These are phyloP conservation scores for Willaertia magna DNA, from an alignment of 208 protist species.

Conservation along the genomic window DNA sequence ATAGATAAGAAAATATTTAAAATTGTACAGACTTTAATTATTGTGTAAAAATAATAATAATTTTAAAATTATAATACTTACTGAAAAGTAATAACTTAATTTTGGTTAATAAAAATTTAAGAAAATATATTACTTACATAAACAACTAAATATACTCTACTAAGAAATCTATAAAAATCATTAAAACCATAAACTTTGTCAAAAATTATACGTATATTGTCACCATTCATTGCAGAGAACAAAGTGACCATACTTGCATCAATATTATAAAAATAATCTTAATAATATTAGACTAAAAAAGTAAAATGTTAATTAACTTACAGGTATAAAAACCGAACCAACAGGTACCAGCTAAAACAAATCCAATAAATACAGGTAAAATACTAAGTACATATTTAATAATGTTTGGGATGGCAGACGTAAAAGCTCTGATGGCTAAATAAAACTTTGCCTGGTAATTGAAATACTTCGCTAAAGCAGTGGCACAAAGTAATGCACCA, in stretches of 20 bases:
- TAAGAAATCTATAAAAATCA: background rate
- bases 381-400: background rate
- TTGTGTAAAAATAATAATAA: background rate
- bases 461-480: background rate
- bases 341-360: background rate
- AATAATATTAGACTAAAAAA: no score
- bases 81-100: background rate
- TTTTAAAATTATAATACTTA: background rate
- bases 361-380: background rate
- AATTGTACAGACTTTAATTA: background rate
- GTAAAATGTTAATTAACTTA: background rate
- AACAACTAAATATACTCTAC: background rate
- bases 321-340: background rate
- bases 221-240: background rate
- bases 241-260: background rate
- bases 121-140: background rate
- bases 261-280: background rate
- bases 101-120: no score
- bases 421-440: background rate
- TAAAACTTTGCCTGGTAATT: background rate
- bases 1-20: background rate
- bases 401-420: background rate
- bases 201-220: background rate
- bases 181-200: background rate
- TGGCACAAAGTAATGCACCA: background rate